phyloP scores from a whole-genome alignment of 768 basidiomycete species.

The Mycena polygramma region DNA sequence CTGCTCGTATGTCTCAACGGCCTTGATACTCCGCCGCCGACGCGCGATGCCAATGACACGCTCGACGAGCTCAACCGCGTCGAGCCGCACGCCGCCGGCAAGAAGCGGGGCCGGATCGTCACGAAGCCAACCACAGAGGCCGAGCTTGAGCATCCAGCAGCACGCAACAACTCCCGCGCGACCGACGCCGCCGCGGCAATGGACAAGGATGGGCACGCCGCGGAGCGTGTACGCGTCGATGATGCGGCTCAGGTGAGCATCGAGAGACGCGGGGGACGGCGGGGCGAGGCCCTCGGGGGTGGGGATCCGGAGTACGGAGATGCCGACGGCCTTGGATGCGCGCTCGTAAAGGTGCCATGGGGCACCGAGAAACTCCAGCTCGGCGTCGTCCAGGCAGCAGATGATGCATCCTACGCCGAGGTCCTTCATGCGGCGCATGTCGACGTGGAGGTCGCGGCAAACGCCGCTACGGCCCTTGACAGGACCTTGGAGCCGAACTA shows the following conservation, averaged over 20 bases:
- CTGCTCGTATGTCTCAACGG: slow-evolving; percentile 95
- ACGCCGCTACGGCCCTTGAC: slow-evolving; percentile 85
- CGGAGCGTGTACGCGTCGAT: slow-evolving; percentile 80
- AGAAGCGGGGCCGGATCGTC: slow-evolving; percentile 19
- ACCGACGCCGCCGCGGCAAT: slow-evolving; percentile 95
- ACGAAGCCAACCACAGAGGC: slow-evolving; percentile 82
- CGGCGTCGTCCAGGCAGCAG: slow-evolving; percentile 89
- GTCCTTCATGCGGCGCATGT: slow-evolving; percentile 80
- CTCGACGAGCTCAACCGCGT: slow-evolving; percentile 50
- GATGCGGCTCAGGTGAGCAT: slow-evolving; percentile 73
- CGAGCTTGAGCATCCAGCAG: slow-evolving; percentile 93
- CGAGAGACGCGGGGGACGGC: slow-evolving; percentile 64
- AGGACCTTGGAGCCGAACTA: slow-evolving; percentile 81
- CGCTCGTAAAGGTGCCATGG: slow-evolving; percentile 84
- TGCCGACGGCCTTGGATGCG: slow-evolving; percentile 70
- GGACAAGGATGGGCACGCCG: slow-evolving; percentile 82
- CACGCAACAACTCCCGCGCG: slow-evolving; percentile 93
- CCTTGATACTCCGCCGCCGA: slow-evolving; percentile 85
- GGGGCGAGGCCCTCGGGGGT: slow-evolving; percentile 93
- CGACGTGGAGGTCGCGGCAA: slow-evolving; percentile 83
- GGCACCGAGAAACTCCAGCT: slow-evolving; percentile 88
- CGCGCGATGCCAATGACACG: slow-evolving; percentile 81
- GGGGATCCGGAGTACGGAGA: slow-evolving; percentile 89
- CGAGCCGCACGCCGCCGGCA: slow-evolving; percentile 16
- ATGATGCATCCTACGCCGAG: slow-evolving; percentile 86